Conservation (phyloP, 2,329 filamentous ascomycete genomes). For the Penicillium sp. region DNA sequence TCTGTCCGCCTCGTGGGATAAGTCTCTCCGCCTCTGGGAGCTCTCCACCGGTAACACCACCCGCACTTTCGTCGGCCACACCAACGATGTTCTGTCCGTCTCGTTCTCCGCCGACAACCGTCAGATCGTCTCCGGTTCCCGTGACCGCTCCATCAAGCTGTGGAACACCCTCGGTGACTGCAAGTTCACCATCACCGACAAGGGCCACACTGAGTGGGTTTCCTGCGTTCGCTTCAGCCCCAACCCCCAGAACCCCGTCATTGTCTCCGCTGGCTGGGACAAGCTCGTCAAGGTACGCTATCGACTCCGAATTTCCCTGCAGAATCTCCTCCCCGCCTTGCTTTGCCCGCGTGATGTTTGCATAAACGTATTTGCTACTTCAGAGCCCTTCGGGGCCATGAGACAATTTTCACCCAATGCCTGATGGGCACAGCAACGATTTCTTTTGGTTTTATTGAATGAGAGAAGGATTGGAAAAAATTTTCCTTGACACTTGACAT, state of each 20-base stretch:
- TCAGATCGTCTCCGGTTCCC: slow-evolving; percentile 98
- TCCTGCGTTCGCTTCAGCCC: slow-evolving; percentile 99
- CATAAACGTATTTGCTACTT: slow-evolving; percentile 99
- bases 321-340: slow-evolving; percentile 15
- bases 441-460: slow-evolving; percentile 14
- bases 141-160: slow-evolving; percentile 98
- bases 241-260: slow-evolving; percentile 99
- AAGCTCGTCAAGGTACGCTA: slow-evolving; percentile 98
- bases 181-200: slow-evolving; percentile 99
- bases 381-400: slow-evolving; percentile 92
- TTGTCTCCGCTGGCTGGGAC: slow-evolving; percentile 98
- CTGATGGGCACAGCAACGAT: slow-evolving; percentile 36
- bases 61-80: slow-evolving; percentile 98
- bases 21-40: slow-evolving; percentile 99
- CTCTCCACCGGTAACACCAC: slow-evolving; percentile 95
- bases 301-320: slow-evolving; percentile 8
- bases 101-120: slow-evolving; percentile 99
- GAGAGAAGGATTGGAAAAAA: slow-evolving; percentile 13
- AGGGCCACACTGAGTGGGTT: slow-evolving; percentile 99
- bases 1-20: slow-evolving; percentile 98
- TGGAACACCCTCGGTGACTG: slow-evolving; percentile 99
- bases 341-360: slow-evolving; percentile 77
- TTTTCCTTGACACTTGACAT: slow-evolving; percentile 6
- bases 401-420: slow-evolving; percentile 86
- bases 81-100: slow-evolving; percentile 98